Conservation (phyloP, 306 rosid genomes). For the Casuarina glauca region DNA sequence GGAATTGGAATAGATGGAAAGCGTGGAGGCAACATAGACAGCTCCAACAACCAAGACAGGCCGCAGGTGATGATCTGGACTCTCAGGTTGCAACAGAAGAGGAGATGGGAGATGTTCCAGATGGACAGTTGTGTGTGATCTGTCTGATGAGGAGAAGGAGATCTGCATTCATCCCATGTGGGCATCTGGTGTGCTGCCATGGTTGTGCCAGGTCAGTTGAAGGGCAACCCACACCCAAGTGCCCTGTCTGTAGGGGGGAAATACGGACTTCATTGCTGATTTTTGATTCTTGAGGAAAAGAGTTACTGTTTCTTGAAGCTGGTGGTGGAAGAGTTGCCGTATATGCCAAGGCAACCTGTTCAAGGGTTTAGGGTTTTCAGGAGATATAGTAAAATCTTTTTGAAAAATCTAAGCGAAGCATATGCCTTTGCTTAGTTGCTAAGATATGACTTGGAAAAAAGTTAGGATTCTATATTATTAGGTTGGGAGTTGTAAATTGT, state of each 20-base stretch:
- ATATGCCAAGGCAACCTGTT: not conserved
- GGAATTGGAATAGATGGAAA: slow-evolving; percentile 91
- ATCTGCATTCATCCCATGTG: slow-evolving; percentile 83
- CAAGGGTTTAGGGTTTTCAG: not conserved
- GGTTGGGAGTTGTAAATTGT: slow-evolving; percentile 1
- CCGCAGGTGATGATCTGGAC: slow-evolving; percentile 26
- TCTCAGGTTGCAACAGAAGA: slow-evolving; percentile 43
- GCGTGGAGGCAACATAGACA: slow-evolving; percentile 63
- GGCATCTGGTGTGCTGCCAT: slow-evolving; percentile 88
- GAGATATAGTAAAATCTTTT: not conserved
- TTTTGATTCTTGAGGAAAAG: slow-evolving; percentile 51
- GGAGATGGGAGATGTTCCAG: slow-evolving; percentile 61
- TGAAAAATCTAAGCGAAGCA: not conserved
- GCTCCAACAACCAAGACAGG: slow-evolving; percentile 43
- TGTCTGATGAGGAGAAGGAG: slow-evolving; percentile 87
- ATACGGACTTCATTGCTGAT: slow-evolving; percentile 67
- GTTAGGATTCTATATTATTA: not conserved
- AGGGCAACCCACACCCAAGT: slow-evolving; percentile 64
- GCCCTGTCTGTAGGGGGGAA: slow-evolving; percentile 89
- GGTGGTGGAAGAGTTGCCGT: not conserved
- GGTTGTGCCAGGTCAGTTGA: slow-evolving; percentile 68
- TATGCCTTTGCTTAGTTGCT: not conserved
- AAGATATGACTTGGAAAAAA: not conserved
- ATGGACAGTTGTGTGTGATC: slow-evolving; percentile 76
- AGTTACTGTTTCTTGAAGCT: slow-evolving; percentile 1